phyloP scores from a whole-genome alignment of 768 basidiomycete genomes.

The Amanita polypyramis region DNA sequence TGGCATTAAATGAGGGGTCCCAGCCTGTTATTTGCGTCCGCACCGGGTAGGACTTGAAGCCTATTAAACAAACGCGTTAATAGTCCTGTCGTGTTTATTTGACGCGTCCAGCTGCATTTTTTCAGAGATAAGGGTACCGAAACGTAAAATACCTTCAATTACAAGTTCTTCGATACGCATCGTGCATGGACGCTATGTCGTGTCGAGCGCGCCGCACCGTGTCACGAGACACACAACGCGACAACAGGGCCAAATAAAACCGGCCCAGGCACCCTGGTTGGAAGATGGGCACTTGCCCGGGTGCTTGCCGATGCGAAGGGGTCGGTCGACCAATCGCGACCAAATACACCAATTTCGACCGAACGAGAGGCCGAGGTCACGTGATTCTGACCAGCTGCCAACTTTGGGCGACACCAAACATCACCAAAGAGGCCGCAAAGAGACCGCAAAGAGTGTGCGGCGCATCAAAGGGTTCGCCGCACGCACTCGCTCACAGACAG shows the following conservation, averaged over 20 bases:
- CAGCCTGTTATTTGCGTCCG: slow-evolving; percentile 94
- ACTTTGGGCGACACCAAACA: no score
- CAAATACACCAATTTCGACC: no score
- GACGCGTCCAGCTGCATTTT: neutral
- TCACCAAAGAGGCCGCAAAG: no score
- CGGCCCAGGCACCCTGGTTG: no score
- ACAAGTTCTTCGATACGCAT: slow-evolving; percentile 97
- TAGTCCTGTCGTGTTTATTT: neutral
- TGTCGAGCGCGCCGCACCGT: neutral
- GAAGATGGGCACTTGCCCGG: no score
- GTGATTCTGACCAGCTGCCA: no score
- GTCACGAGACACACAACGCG: neutral
- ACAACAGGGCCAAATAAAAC: slow-evolving; percentile 6
- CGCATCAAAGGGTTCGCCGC: no score
- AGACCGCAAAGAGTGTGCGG: no score
- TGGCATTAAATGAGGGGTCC: slow-evolving; percentile 98
- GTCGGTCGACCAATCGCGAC: no score
- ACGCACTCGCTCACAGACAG: no score
- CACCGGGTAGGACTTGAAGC: slow-evolving; percentile 97
- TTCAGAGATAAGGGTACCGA: neutral
- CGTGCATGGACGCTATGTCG: slow-evolving; percentile 10
- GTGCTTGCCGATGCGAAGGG: no score
- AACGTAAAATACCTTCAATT: slow-evolving; percentile 58
- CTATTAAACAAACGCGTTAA: slow-evolving; percentile 24
- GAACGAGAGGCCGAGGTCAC: no score